These are phyloP conservation scores for Teunomyces tritomae DNA, from an alignment of 805 yeast genomes.

Conservation along the genomic window DNA sequence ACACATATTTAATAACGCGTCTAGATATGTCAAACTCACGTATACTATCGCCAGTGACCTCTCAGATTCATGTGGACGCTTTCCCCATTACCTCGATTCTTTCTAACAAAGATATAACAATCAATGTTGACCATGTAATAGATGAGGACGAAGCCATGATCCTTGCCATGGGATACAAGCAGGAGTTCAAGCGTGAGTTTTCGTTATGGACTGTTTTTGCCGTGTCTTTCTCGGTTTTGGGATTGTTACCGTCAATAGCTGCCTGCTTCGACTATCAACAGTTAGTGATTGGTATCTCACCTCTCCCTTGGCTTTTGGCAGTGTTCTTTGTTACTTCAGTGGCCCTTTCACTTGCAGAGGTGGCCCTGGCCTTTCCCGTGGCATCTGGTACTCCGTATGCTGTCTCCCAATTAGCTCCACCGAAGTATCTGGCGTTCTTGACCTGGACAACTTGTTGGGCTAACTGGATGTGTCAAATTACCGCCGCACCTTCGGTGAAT, in stretches of 20 bases:
- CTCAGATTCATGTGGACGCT: conserved; percentile 35
- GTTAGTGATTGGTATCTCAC: conserved; percentile 60
- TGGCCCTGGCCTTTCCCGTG: conserved; percentile 65
- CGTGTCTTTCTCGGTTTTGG: conserved; percentile 63
- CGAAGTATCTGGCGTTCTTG: conserved; percentile 47
- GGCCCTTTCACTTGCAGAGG: conserved; percentile 62
- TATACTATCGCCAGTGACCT: conserved; percentile 10
- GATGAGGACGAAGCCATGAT: conserved; percentile 52
- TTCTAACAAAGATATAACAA: conserved; percentile 36
- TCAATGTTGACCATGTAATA: conserved; percentile 48
- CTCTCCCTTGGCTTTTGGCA: conserved; percentile 59
- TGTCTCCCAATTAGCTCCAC: conserved; percentile 60
- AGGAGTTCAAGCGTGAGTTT: conserved; percentile 60
- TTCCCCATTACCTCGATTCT: conserved; percentile 35
- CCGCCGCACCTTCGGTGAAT: conserved; percentile 60
- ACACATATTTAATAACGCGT: background rate
- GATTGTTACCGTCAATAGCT: conserved; percentile 63
- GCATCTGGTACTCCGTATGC: conserved; percentile 71
- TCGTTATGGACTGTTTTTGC: conserved; percentile 56
- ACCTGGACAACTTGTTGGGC: conserved; percentile 67
- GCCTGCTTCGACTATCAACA: conserved; percentile 61
- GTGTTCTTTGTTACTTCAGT: conserved; percentile 55
- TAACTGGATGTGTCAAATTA: conserved; percentile 63
- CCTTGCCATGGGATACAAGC: conserved; percentile 59
- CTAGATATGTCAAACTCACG: background rate